Base-by-base conservation (phyloP, 163 green algal genomes). In the Scenedesmus sp. region DNA sequence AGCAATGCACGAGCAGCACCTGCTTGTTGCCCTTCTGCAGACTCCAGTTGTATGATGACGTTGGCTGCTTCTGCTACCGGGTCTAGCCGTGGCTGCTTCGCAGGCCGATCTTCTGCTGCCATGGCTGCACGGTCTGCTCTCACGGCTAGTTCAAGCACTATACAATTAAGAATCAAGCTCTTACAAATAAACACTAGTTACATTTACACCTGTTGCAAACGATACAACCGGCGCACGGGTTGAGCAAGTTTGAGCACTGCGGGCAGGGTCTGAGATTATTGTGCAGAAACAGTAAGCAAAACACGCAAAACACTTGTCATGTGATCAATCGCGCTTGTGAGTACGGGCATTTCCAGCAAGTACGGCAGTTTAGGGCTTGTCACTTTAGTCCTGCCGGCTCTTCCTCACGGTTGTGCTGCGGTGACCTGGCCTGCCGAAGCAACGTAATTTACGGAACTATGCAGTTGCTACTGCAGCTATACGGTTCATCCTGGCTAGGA, bases 21-120 rank as follows among this genome's bases (percentile, higher is more conserved):
- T 91, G 94, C 96, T 51, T 83, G 79, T 7, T 97, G 94, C 0
- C 97, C 97, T 83, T 94, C 94, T 20, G 95, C 89, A 0, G 94
- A 95, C 59, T 96, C 90, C 46, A 99, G 97, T 81, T 98, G 96
- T 26, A 99, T 91, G 73, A 99, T 98, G 12, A 98, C 90, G 90
- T 98, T 98, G 7, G 91, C 92, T 65, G 88, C 43, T 72, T 37
- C 81, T 40, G 33, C 65, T 42, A 79, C 81, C 15, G 88, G 79
- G 61, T 89, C 88, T 44, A 89, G 81, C 65, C 68, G 42, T 30
- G 88, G 81, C 70, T 89, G 88, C 88, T 92, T 92, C 2, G 88
- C 88, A 59, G 88, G 40, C 37, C 56, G 40, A 4, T 89, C 80
- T 81, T 85, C 65, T 33, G 35, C 35, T 49, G 84, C 40, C 82